Conservation (phyloP, 805 yeast species). For the Cyberlindnera saturnus region DNA sequence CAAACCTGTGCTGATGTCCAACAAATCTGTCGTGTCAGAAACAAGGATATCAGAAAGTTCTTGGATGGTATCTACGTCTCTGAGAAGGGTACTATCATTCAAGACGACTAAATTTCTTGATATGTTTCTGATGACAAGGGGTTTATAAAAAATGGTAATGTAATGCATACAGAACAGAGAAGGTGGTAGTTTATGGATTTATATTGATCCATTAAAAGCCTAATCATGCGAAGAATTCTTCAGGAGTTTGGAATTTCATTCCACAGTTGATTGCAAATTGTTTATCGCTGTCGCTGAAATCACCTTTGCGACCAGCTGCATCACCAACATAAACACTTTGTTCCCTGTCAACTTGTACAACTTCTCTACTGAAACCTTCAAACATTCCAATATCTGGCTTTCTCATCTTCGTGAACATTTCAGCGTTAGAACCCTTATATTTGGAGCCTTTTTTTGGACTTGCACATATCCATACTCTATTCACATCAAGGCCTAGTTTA, state of each 20-base stretch:
- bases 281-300: conserved; percentile 76
- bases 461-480: conserved; percentile 47
- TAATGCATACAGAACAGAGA: neutral
- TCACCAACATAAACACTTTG: conserved; percentile 80
- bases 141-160: conserved; percentile 1
- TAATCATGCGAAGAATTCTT: conserved; percentile 42
- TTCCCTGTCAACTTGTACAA: conserved; percentile 26
- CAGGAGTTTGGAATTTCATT: conserved; percentile 62
- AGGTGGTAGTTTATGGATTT: conserved; percentile 2
- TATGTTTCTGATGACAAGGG: neutral
- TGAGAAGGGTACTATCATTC: conserved; percentile 83
- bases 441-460: conserved; percentile 50
- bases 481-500: conserved; percentile 18
- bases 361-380: conserved; percentile 40
- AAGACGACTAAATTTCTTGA: conserved; percentile 37
- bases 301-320: conserved; percentile 82
- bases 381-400: conserved; percentile 84
- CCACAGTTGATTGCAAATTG: conserved; percentile 58
- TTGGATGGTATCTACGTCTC: conserved; percentile 99
- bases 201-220: conserved; percentile 3
- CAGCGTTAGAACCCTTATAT: conserved; percentile 8
- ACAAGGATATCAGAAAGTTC: conserved; percentile 99
- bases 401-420: conserved; percentile 35
- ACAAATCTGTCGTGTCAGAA: conserved; percentile 97
- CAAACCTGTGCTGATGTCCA: conserved; percentile 98